Base-by-base conservation (phyloP, 495 filamentous ascomycete genomes). In the Xylaria sp. region DNA sequence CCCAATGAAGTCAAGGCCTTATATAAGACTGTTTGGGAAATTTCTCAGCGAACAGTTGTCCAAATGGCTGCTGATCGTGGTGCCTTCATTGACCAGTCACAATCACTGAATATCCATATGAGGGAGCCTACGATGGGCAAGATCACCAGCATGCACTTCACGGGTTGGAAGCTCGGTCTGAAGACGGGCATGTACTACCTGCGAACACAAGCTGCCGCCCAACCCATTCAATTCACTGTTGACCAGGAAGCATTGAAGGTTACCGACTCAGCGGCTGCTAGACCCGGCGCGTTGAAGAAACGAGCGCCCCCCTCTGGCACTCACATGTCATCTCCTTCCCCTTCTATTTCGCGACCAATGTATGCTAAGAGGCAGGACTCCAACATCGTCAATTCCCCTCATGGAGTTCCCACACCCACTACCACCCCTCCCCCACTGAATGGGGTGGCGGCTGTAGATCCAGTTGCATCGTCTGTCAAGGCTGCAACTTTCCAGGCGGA, bases 131-230 rank as follows among this genome's bases (percentile, higher is more conserved):
- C 94, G 48, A 98, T 98, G 94, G 96, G 96, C 82, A 99, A 99
- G 90, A 94, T 99, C 80, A 99, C 96, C 68, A 94, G 91, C 79
- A 99, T 99, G 96, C 96, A 99, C 85, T 99, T 99, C 80, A 90
- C 97, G 46, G 96, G 96, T 73, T 99, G 96, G 96, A 99, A 98
- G 86, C 89, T 97, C 76, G 96, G 96, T 76, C 88, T 99, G 70
- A 99, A 99, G 90, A 99, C 96, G 14, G 96, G 96, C 83, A 98
- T 99, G 97, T 99, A 99, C 90, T 99, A 99, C 82, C 91, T 99
- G 73, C 94, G 96, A 76, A 99, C 96, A 50, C 97, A 97, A 90
- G 96, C 96, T 67, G 96, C 96, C 24, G 93, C 93, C 5, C 93
- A 94, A 50, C 96, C 96, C 66, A 99, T 99, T 75, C 96, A 99